phyloP scores from a whole-genome alignment of 352 stramenopile species.

The Pythium aphanidermatum region DNA sequence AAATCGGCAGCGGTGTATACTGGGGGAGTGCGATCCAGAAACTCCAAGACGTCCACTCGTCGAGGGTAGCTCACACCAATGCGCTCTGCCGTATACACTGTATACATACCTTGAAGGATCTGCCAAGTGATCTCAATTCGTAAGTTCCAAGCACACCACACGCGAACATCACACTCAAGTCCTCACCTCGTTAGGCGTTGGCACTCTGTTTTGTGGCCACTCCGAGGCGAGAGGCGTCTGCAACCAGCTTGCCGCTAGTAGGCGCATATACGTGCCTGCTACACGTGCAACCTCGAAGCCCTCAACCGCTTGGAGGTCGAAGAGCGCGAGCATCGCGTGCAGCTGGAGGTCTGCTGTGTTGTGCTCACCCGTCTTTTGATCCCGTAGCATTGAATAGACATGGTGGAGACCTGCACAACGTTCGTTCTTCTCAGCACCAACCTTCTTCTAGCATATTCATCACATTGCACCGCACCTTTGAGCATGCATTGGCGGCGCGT shows the following conservation, averaged over 20 bases:
- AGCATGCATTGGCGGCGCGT: conserved; percentile 35
- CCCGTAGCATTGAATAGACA: conserved; percentile 36
- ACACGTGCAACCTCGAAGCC: conserved; percentile 34
- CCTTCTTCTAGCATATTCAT: no score
- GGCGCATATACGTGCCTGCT: conserved; percentile 47
- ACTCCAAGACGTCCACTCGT: conserved; percentile 59
- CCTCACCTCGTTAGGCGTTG: conserved; percentile 39
- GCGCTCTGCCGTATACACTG: conserved; percentile 72
- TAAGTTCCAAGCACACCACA: neutral
- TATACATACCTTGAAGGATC: conserved; percentile 9
- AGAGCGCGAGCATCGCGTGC: conserved; percentile 60
- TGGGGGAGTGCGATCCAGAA: conserved; percentile 41
- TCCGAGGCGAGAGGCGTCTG: conserved; percentile 21
- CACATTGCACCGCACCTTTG: conserved; percentile 20
- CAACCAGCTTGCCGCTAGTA: conserved; percentile 49
- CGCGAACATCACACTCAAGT: neutral
- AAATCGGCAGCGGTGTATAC: conserved; percentile 59
- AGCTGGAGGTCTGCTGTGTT: conserved; percentile 19
- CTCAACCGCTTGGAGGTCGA: conserved; percentile 56
- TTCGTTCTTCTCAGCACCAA: no score
- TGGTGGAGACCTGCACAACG: conserved; percentile 5
- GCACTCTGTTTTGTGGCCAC: conserved; percentile 32
- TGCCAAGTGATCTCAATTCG: neutral
- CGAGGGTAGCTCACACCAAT: conserved; percentile 55
- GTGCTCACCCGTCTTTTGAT: conserved; percentile 3